phyloP scores from a whole-genome alignment of 106 monocot genomes.

The Dendrobium nobile region DNA sequence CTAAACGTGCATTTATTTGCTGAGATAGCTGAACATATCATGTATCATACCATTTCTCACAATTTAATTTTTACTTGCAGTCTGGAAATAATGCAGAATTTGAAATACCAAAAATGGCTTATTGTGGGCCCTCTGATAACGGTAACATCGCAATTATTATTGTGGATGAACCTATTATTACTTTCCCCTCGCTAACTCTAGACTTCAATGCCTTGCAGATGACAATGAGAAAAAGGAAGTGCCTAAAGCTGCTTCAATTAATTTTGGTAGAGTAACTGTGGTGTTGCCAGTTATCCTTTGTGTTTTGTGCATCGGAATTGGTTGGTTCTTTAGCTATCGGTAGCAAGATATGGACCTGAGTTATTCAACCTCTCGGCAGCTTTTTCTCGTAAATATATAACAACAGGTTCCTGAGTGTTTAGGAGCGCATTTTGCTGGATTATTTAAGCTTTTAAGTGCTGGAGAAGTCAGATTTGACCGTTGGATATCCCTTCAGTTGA shows the following conservation, averaged over 20 bases:
- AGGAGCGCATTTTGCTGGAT: not conserved
- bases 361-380: not conserved
- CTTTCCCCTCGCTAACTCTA: not conserved
- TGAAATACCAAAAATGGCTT: not conserved
- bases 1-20: not conserved
- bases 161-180: not conserved
- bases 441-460: not conserved
- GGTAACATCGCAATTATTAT: conserved; percentile 6
- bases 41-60: not conserved
- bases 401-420: not conserved
- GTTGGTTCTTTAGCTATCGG: conserved; percentile 8
- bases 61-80: not conserved
- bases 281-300: not conserved
- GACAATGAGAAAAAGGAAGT: not conserved
- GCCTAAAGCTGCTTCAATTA: conserved; percentile 6
- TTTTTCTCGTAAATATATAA: not conserved
- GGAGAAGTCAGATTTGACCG: not conserved
- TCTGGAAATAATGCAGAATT: not conserved
- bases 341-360: not conserved
- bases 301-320: conserved; percentile 8
- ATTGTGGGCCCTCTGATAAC: conserved; percentile 2
- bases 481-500: not conserved
- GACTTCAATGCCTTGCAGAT: conserved; percentile 6
- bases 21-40: not conserved
- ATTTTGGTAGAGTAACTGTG: conserved; percentile 6